Conservation (phyloP, 2,329 filamentous ascomycete species). For the Nigrospora sphaerica region DNA sequence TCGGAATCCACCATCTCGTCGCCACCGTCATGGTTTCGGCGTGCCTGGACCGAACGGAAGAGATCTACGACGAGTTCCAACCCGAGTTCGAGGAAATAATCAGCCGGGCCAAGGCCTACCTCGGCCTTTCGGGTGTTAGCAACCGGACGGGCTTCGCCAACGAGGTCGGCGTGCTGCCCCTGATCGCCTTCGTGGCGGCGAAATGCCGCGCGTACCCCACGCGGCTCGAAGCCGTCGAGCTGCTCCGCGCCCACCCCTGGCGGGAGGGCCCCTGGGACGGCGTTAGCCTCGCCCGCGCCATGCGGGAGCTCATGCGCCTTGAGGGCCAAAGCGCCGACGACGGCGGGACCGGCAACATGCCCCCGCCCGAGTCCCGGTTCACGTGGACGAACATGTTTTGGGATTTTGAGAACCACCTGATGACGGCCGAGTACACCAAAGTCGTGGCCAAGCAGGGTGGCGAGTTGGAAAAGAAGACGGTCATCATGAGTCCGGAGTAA, state of each 20-base stretch:
- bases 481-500: conserved; percentile 3
- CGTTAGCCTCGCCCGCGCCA: conserved; percentile 10
- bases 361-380: conserved; percentile 9
- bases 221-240: conserved; percentile 8
- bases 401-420: conserved; percentile 14
- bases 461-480: conserved; percentile 10
- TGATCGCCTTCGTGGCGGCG: conserved; percentile 14
- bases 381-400: conserved; percentile 19
- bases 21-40: conserved; percentile 13
- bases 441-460: conserved; percentile 9
- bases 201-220: conserved; percentile 14
- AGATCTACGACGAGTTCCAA: conserved; percentile 14
- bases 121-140: not conserved
- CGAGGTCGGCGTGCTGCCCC: conserved; percentile 14
- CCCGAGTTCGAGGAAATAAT: conserved; percentile 14
- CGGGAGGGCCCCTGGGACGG: conserved; percentile 19
- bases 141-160: conserved; percentile 13
- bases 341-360: not conserved
- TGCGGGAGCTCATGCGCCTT: conserved; percentile 11
- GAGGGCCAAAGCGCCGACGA: conserved; percentile 11
- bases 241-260: conserved; percentile 9
- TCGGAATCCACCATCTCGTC: conserved; percentile 11
- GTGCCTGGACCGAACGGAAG: conserved; percentile 16
- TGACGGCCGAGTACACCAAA: conserved; percentile 17
- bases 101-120: conserved; percentile 6